These are phyloP conservation scores for Penicillium angulare DNA, from an alignment of 495 filamentous ascomycete genomes.

Conservation along the genomic window DNA sequence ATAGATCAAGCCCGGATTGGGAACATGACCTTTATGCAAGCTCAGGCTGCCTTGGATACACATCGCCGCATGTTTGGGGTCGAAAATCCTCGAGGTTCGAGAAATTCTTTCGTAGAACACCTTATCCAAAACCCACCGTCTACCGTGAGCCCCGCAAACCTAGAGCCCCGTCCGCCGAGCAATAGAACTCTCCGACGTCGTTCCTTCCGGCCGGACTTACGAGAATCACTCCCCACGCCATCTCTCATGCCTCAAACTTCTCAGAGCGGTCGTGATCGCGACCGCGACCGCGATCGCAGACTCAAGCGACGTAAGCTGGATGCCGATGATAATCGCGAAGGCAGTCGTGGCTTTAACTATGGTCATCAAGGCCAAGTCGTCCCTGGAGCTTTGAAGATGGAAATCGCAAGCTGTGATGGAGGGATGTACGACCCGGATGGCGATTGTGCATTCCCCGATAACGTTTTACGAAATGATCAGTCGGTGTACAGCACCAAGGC, in stretches of 20 bases:
- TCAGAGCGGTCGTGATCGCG: conserved; percentile 25
- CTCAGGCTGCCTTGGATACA: conserved; percentile 24
- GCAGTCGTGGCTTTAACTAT: conserved; percentile 64
- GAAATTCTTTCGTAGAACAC: neutral
- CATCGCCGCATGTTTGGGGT: conserved; percentile 18
- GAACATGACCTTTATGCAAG: conserved; percentile 7
- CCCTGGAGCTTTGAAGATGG: conserved; percentile 75
- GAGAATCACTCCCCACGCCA: conserved; percentile 40
- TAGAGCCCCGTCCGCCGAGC: conserved; percentile 1
- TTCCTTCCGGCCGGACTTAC: conserved; percentile 6
- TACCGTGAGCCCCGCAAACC: neutral
- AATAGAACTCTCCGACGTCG: conserved; percentile 13
- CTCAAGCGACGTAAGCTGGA: conserved; percentile 76
- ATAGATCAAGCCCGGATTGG: conserved; percentile 11
- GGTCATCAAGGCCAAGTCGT: conserved; percentile 82
- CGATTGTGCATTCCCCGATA: conserved; percentile 67
- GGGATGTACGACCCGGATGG: conserved; percentile 63
- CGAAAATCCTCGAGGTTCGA: neutral
- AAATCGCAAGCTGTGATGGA: conserved; percentile 86
- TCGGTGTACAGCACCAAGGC: conserved; percentile 88
- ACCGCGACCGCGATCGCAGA: conserved; percentile 32
- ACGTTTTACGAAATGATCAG: conserved; percentile 76
- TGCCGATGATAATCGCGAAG: conserved; percentile 51
- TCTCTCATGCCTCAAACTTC: conserved; percentile 36
- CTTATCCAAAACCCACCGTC: neutral